Base-by-base conservation (phyloP, 2,329 filamentous ascomycete genomes). In the Paraconiothyrium sp. region DNA sequence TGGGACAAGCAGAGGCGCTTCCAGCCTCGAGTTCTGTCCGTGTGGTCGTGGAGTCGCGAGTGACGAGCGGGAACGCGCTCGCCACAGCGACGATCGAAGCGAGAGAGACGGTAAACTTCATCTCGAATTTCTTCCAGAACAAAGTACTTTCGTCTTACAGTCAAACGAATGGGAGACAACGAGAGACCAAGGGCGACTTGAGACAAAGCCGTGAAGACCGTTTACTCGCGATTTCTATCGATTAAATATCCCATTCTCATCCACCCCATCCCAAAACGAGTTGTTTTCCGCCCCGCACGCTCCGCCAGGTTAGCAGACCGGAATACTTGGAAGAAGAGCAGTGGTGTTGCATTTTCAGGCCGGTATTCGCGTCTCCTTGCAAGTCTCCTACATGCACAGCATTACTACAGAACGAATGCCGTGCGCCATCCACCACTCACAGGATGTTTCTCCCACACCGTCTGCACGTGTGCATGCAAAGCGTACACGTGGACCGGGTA, bases 1-100 rank as follows among this genome's bases (percentile, higher is more conserved):
- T 67, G 10, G 72, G 72, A 30, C 73, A 75, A 14, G 54, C 48
- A 24, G 61, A 58, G 7, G 59, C 44, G 39, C 37, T 61, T 35
- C 72, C 72, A 13, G 59, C 51, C 39, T 72, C 68, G 32, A 75
- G 72, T 13, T 75, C 71, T 24, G 63, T 70, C 7, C 63, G 57
- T 8, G 63, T 67, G 8, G 46, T 62, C 14, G 41, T 11, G 10
- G 54, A 46, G n/a, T 56, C 43, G 20, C 54, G 54, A 3, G 32
- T 47, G n/a, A 37, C 1, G 0, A 56, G 43, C 30, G 54, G 54
- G 8, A 47, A 44, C 3, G 54, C 54, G 54, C 41, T 47, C n/a
- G 54, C 34, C 24, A 56, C 54, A 35, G 54, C 54, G n/a, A 56
- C 27, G 30, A 56, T 9, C 16, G 41, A 35, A 24, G 54, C 43